Percentiles rank a stretch among this genome's conserved stretches.
Conservation (phyloP, 805 yeast genomes). For the Starmerella floris region DNA sequence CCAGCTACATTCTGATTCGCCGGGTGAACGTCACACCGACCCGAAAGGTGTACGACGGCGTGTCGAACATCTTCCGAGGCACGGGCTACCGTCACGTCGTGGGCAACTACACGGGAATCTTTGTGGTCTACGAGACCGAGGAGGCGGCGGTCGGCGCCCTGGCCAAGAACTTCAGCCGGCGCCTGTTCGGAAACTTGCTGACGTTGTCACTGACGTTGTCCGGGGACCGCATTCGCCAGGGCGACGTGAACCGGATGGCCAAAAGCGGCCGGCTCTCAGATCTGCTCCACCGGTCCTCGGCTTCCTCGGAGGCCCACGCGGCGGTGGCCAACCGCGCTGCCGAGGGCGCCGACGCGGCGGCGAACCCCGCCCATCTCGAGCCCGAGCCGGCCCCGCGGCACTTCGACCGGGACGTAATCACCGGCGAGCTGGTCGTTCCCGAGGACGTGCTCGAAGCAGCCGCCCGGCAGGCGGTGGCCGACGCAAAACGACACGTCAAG, state of each 20-base stretch:
- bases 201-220: conserved; percentile 3
- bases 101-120: conserved; percentile 8
- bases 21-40: background rate
- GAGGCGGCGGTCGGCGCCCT: conserved; percentile 3
- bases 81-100: conserved; percentile 1
- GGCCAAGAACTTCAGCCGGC: background rate
- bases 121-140: conserved; percentile 2
- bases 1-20: conserved; percentile 10
- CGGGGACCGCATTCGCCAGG: conserved; percentile 1
- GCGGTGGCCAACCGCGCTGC: background rate
- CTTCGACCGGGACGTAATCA: background rate
- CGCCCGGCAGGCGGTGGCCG: background rate
- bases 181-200: background rate
- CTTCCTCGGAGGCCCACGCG: background rate
- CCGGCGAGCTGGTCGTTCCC: background rate
- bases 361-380: background rate
- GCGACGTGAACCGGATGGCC: background rate
- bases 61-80: conserved; percentile 1
- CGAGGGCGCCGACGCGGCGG: background rate
- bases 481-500: background rate
- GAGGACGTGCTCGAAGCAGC: background rate
- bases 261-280: background rate
- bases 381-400: background rate
- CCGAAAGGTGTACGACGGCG: background rate
- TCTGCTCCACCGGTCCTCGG: background rate